Evolutionary conservation across 495 filamentous ascomycete species (phyloP).

Genomic region (Penicillium malachiteum): DNA sequence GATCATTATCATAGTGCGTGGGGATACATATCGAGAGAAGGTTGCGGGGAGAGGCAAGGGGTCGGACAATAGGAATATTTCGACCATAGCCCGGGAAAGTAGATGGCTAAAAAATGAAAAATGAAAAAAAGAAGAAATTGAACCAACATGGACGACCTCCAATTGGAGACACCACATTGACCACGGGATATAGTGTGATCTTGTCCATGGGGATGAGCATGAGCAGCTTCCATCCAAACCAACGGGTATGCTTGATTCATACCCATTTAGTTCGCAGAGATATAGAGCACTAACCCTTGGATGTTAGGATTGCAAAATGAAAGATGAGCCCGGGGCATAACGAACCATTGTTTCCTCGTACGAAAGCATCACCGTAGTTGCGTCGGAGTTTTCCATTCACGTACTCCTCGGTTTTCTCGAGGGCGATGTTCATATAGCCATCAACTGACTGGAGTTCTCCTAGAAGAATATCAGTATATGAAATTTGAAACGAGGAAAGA

Average conservation of each 20-base stretch:
- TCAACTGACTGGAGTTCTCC: constrained; percentile 95
- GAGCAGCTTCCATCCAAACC: not conserved
- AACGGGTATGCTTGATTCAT: not conserved
- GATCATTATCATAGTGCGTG: not conserved
- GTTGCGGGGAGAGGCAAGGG: not conserved
- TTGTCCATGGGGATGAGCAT: not conserved
- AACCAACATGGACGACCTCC: too few species aligned
- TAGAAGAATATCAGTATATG: constrained; percentile 31
- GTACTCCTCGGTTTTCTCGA: constrained; percentile 91
- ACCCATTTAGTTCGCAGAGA: constrained; percentile 34
- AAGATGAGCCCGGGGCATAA: not conserved
- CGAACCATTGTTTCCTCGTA: constrained; percentile 92
- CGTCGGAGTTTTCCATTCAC: constrained; percentile 77
- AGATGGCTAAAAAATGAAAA: too few species aligned
- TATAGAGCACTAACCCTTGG: constrained; percentile 42
- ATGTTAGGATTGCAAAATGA: not conserved
- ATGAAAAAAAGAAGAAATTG: too few species aligned
- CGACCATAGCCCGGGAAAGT: too few species aligned
- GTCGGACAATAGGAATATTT: too few species aligned
- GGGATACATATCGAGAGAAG: too few species aligned
- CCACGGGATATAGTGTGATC: too few species aligned
- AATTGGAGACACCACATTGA: too few species aligned
- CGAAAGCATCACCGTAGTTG: constrained; percentile 92
- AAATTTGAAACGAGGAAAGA: not conserved
- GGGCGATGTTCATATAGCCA: constrained; percentile 98